Evolutionary conservation across 306 rosid species (phyloP).

Genomic region (Gynostemma pentaphyllum): DNA sequence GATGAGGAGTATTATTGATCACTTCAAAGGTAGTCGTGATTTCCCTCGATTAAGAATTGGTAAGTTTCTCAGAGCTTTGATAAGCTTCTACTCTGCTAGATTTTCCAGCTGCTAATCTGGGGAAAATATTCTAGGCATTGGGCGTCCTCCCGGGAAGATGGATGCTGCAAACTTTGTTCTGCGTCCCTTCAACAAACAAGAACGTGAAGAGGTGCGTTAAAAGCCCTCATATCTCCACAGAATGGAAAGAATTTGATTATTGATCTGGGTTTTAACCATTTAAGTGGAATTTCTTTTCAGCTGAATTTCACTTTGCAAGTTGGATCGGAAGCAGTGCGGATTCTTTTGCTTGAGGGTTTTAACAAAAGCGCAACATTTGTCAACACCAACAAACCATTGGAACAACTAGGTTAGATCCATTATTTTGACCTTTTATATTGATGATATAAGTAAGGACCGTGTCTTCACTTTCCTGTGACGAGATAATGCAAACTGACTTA

Average conservation of each 20-base stretch:
- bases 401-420: slow-evolving; percentile 24
- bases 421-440: background rate
- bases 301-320: slow-evolving; percentile 58
- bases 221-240: background rate
- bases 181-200: slow-evolving; percentile 66
- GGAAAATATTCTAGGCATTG: slow-evolving; percentile 27
- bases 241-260: background rate
- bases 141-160: slow-evolving; percentile 59
- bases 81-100: background rate
- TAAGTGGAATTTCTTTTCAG: slow-evolving; percentile 31
- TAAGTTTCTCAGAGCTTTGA: slow-evolving; percentile 14
- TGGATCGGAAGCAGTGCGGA: slow-evolving; percentile 62
- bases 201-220: slow-evolving; percentile 53
- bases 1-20: slow-evolving; percentile 78
- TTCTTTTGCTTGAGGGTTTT: slow-evolving; percentile 73
- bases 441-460: background rate
- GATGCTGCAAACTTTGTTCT: slow-evolving; percentile 68
- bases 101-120: background rate
- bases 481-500: background rate
- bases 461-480: background rate
- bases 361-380: slow-evolving; percentile 58
- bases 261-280: background rate
- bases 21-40: slow-evolving; percentile 61
- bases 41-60: slow-evolving; percentile 85
- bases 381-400: slow-evolving; percentile 35